These are phyloP conservation scores for Sutorius eximius DNA, from an alignment of 1,284 basidiomycete genomes.

Conservation along the genomic window DNA sequence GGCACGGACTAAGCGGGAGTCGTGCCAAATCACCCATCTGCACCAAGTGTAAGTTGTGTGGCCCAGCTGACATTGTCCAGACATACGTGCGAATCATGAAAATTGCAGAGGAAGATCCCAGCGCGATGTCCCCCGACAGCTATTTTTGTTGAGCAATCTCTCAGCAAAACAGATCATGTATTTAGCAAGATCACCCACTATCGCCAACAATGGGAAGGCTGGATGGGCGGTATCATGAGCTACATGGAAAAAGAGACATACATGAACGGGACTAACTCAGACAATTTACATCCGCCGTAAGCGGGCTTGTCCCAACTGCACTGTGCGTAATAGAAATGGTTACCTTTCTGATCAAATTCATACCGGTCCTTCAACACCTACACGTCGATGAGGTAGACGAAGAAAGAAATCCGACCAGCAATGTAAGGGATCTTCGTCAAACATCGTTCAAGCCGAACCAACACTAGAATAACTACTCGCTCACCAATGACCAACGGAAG, in stretches of 20 bases:
- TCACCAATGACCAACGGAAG: slow-evolving; percentile 25
- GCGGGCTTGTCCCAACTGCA: neutral
- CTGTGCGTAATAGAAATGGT: slow-evolving; percentile 3
- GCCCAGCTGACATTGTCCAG: neutral
- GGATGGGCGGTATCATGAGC: slow-evolving; percentile 1
- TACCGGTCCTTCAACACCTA: slow-evolving; percentile 1
- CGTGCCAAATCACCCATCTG: slow-evolving; percentile 31
- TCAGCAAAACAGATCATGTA: neutral
- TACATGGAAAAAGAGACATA: neutral
- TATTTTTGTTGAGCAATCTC: neutral
- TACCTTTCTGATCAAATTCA: neutral
- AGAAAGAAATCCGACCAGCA: slow-evolving; percentile 10
- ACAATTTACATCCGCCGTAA: neutral
- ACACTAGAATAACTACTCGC: slow-evolving; percentile 11
- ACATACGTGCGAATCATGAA: slow-evolving; percentile 30
- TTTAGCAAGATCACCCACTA: slow-evolving; percentile 2
- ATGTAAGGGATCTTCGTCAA: slow-evolving; percentile 23
- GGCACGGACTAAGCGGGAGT: slow-evolving; percentile 5
- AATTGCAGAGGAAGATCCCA: slow-evolving; percentile 25
- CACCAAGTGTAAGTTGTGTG: neutral
- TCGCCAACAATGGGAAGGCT: slow-evolving; percentile 1
- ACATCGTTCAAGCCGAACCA: neutral
- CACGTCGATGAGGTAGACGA: slow-evolving; percentile 14
- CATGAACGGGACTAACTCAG: slow-evolving; percentile 13
- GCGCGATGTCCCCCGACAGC: neutral